phyloP scores from a whole-genome alignment of 2,329 filamentous ascomycete genomes.

The Exophiala alcalophila region DNA sequence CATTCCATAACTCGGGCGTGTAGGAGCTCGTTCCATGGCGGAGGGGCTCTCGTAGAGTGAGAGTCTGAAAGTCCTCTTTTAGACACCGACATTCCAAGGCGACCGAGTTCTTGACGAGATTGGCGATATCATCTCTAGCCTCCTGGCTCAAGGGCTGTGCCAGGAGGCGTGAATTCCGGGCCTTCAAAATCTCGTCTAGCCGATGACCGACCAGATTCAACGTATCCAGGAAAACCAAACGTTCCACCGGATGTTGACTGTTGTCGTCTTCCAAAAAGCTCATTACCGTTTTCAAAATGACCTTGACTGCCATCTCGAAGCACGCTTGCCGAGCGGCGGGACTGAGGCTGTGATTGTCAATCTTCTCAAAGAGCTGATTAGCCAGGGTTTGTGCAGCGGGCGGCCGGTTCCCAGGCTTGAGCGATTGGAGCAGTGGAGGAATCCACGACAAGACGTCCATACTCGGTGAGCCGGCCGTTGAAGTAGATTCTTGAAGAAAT shows the following conservation, averaged over 20 bases:
- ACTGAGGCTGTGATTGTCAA: conserved; percentile 43
- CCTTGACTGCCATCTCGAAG: conserved; percentile 45
- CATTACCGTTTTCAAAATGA: conserved; percentile 46
- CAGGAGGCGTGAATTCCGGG: conserved; percentile 35
- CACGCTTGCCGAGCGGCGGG: conserved; percentile 46
- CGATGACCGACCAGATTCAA: conserved; percentile 47
- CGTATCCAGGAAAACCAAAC: conserved; percentile 49
- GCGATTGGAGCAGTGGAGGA: conserved; percentile 70
- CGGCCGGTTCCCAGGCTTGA: conserved; percentile 71
- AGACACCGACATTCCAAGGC: conserved; percentile 69
- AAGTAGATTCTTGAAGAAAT: conserved; percentile 40
- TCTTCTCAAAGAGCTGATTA: conserved; percentile 66
- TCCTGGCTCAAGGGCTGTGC: conserved; percentile 47
- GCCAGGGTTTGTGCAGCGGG: conserved; percentile 78
- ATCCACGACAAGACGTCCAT: conserved; percentile 71
- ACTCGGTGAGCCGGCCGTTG: conserved; percentile 3
- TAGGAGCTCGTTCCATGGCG: conserved; percentile 67
- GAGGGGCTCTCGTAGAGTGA: conserved; percentile 60
- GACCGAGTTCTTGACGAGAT: conserved; percentile 65
- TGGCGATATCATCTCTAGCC: conserved; percentile 56
- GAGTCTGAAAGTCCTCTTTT: conserved; percentile 64
- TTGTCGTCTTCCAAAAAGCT: conserved; percentile 48
- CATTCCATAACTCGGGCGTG: conserved; percentile 75
- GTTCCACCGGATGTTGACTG: conserved; percentile 45
- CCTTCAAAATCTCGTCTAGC: conserved; percentile 57